A percentile compares a stretch with the other conserved stretches of the same genome.
Evolutionary conservation across 371 early-diverging fungal genomes (phyloP).

Genomic region (Circinella minor): DNA sequence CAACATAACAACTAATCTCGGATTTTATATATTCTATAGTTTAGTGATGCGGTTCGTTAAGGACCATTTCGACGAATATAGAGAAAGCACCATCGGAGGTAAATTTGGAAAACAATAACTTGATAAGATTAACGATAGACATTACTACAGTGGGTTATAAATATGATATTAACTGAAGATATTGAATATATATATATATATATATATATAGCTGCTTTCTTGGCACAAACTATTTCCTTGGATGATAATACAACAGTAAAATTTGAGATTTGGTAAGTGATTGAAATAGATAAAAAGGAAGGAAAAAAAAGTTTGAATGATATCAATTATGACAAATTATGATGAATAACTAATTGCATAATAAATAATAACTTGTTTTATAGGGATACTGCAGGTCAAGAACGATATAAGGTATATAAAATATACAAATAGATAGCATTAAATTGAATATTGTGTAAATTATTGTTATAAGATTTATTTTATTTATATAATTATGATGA

Average conservation of each 20-base stretch:
- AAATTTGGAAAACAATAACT: conserved; percentile 19
- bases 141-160: no score
- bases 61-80: conserved; percentile 96
- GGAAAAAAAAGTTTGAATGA: no score
- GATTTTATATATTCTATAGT: conserved; percentile 39
- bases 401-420: conserved; percentile 82
- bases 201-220: conserved; percentile 74
- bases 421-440: no score
- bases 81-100: conserved; percentile 98
- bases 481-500: not conserved
- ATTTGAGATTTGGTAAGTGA: conserved; percentile 83
- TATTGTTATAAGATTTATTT: no score
- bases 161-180: no score
- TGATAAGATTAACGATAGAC: no score
- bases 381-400: conserved; percentile 96
- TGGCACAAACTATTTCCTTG: conserved; percentile 74
- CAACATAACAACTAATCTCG: no score
- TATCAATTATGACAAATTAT: no score
- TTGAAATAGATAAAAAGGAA: no score
- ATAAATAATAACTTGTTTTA: conserved; percentile 2
- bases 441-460: no score
- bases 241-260: conserved; percentile 79
- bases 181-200: not conserved
- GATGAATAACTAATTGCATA: not conserved
- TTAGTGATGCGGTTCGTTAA: conserved; percentile 96